Conservation (phyloP, 2,329 filamentous ascomycete genomes). For the Myriangium duriaei region DNA sequence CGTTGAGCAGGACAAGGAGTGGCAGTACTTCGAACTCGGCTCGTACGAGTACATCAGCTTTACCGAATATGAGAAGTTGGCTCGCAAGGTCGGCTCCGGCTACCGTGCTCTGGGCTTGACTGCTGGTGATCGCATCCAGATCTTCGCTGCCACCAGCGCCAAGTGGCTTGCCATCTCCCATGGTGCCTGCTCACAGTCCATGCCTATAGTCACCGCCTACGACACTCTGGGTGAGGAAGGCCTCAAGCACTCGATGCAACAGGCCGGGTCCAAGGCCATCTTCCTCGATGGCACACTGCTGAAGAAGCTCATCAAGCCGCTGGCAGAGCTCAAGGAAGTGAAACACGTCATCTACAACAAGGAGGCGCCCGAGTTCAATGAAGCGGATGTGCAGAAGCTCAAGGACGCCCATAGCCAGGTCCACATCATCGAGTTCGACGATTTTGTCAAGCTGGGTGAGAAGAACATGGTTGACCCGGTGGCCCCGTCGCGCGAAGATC, state of each 20-base stretch:
- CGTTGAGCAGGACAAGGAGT: conserved; percentile 75
- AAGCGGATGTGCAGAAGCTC: conserved; percentile 42
- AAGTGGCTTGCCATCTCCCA: conserved; percentile 71
- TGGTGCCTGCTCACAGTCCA: conserved; percentile 62
- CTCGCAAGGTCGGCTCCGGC: conserved; percentile 57
- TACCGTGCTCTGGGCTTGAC: conserved; percentile 62
- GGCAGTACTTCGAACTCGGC: conserved; percentile 79
- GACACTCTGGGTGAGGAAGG: conserved; percentile 80
- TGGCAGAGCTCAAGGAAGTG: conserved; percentile 43
- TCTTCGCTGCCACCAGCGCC: conserved; percentile 72
- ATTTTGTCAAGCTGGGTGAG: conserved; percentile 42
- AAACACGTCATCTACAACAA: conserved; percentile 48
- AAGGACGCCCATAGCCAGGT: conserved; percentile 41
- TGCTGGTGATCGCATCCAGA: conserved; percentile 57
- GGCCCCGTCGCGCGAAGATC: conserved; percentile 59
- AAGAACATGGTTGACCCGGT: conserved; percentile 58
- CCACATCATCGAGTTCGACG: conserved; percentile 43
- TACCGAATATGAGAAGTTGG: conserved; percentile 60
- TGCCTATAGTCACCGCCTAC: conserved; percentile 88
- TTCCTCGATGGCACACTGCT: conserved; percentile 73
- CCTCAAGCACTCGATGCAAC: conserved; percentile 71
- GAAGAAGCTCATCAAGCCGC: conserved; percentile 39
- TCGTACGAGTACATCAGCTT: conserved; percentile 67
- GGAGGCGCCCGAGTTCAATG: conserved; percentile 35
- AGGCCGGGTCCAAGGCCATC: conserved; percentile 70